Evolutionary conservation across 2,329 filamentous ascomycete species (phyloP), one percentile per base, ranked within the genome.

Genomic region (Colletotrichum cereale): DNA sequence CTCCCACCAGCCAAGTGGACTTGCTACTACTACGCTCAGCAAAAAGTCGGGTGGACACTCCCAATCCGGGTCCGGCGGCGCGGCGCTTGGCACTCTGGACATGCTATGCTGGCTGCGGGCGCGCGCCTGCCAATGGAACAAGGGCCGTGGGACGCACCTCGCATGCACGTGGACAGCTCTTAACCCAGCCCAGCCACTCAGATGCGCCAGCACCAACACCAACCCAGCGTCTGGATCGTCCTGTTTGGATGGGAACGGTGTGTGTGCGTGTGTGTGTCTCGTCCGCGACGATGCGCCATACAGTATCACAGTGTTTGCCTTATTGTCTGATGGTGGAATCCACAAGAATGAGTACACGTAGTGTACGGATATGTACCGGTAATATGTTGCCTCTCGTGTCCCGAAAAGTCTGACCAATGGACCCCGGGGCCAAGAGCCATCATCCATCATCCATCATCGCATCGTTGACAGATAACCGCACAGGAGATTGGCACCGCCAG

Each of bases 61-160:
- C 58, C 38, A 67, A 71, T 71, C 68, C 68, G 65, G 65, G 56
- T 53, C 68, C 68, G 68, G 53, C 52, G 24, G 68, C 58, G 24
- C 68, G 58, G 65, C 36, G 68, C 65, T 71, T 71, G 65, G 65
- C 67, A 67, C 29, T 50, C 57, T 48, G 26, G 31, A 40, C 47
- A 38, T 50, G 36, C 47, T 53, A 38, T 50, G 36, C 47, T 53
- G 24, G n/a, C 61, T 18, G 36, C 44, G 44, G 57, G 66, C 50
- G 38, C 50, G 38, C 31, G 44, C 31, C 36, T 64, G 48, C 60
- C 66, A 57, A 64, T 68, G 26, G 50, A 62, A 57, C 34, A 36
- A 48, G 29, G 47, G 29, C 47, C 29, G 36, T 38, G 34, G 31
- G 61, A 36, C 56, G 26, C 56, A 53, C 47, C 29, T 62, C 24